Evolutionary conservation across 2,329 filamentous ascomycete species (phyloP).

Genomic region (Colletotrichum orbiculare): DNA sequence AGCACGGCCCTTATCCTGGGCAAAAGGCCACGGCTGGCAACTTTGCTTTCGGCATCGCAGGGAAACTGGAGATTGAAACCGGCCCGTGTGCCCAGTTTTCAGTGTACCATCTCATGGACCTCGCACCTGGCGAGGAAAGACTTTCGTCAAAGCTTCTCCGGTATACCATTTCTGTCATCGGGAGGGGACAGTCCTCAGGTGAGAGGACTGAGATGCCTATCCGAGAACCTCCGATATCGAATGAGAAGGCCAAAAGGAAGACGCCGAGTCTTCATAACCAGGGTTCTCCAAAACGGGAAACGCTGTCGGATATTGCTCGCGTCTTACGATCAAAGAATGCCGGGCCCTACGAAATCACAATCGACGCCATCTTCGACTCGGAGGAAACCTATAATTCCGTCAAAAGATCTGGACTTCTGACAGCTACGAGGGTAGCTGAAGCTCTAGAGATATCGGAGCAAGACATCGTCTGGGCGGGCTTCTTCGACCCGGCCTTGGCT

Average conservation of each 20-base stretch:
- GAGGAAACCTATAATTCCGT: constrained; percentile 48
- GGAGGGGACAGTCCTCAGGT: not conserved
- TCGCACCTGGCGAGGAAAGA: constrained; percentile 43
- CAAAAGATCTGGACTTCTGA: constrained; percentile 49
- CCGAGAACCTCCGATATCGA: no score
- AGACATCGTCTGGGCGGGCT: constrained; percentile 51
- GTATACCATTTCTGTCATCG: not conserved
- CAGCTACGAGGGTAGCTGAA: constrained; percentile 45
- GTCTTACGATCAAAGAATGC: constrained; percentile 62
- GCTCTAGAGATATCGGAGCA: constrained; percentile 43
- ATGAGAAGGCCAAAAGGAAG: not conserved
- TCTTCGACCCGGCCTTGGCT: constrained; percentile 57
- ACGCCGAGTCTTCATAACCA: not conserved
- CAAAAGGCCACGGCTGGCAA: constrained; percentile 66
- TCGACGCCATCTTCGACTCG: constrained; percentile 61
- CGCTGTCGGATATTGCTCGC: constrained; percentile 48
- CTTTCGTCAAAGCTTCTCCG: constrained; percentile 11
- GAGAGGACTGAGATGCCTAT: not conserved
- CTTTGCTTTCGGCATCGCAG: constrained; percentile 52
- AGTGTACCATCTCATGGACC: constrained; percentile 61
- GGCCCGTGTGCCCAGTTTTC: constrained; percentile 56
- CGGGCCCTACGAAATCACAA: constrained; percentile 62
- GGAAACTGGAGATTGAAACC: constrained; percentile 24
- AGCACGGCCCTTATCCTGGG: constrained; percentile 58
- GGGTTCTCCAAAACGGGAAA: constrained; percentile 1